These are phyloP conservation scores for Fusarium robinianum DNA, from an alignment of 2,329 filamentous ascomycete genomes.

Conservation along the genomic window DNA sequence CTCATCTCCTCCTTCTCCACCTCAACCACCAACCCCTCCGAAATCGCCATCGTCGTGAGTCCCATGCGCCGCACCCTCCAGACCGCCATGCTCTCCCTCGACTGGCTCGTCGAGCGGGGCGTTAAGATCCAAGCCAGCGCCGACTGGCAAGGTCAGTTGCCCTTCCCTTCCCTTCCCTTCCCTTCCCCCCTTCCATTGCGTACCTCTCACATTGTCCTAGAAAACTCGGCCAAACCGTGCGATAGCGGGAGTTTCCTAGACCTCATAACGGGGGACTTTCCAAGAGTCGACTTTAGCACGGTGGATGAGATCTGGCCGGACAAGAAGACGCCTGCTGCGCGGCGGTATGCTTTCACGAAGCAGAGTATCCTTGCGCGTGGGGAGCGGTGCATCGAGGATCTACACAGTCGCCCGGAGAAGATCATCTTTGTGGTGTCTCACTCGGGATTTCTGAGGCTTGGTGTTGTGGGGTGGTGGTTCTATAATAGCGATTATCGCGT, in stretches of 20 bases:
- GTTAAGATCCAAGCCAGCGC: conserved; percentile 61
- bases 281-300: conserved; percentile 57
- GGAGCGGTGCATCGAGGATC: conserved; percentile 52
- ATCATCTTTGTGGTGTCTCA: conserved; percentile 68
- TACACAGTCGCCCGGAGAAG: conserved; percentile 61
- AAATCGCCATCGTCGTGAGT: conserved; percentile 62
- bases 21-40: conserved; percentile 33
- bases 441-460: conserved; percentile 64
- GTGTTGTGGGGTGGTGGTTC: conserved; percentile 59
- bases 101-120: conserved; percentile 60
- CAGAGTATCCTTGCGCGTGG: conserved; percentile 60
- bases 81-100: conserved; percentile 61
- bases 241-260: conserved; percentile 60
- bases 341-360: conserved; percentile 57
- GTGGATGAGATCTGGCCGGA: conserved; percentile 66
- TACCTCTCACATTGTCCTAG: conserved; percentile 43
- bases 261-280: conserved; percentile 54
- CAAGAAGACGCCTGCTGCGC: conserved; percentile 56
- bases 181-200: no score
- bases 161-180: no score
- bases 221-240: conserved; percentile 61
- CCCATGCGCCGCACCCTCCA: conserved; percentile 69
- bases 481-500: conserved; percentile 68
- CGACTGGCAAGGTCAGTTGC: conserved; percentile 67
- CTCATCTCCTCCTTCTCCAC: conserved; percentile 48